These are phyloP conservation scores for Closterium sp. DNA, from an alignment of 139 green algal species.

Conservation along the genomic window DNA sequence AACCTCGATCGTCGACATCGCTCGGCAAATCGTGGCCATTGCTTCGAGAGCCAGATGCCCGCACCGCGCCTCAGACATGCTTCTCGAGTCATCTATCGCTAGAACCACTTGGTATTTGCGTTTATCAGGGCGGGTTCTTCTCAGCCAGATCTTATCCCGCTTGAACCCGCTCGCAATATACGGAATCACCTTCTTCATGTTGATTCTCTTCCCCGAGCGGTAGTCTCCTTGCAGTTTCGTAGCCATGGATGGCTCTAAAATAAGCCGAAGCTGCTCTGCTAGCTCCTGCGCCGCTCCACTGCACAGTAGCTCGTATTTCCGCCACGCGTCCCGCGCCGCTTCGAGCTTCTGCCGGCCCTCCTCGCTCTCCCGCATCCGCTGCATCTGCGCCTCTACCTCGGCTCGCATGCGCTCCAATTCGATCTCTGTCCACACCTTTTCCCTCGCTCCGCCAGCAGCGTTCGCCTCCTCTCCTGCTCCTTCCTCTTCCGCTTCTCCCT, in stretches of 20 bases:
- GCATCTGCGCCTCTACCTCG: constrained; percentile 12
- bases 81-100: constrained; percentile 84
- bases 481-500: constrained; percentile 11
- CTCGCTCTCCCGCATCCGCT: constrained; percentile 28
- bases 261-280: constrained; percentile 91
- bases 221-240: constrained; percentile 87
- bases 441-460: constrained; percentile 8
- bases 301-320: constrained; percentile 78
- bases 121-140: constrained; percentile 88
- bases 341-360: constrained; percentile 19
- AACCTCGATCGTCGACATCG: constrained; percentile 86
- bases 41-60: constrained; percentile 87
- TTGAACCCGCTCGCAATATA: constrained; percentile 95
- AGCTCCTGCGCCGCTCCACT: constrained; percentile 76
- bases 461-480: neutral
- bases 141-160: constrained; percentile 99
- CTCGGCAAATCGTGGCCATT: constrained; percentile 76
- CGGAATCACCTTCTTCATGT: constrained; percentile 94
- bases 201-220: constrained; percentile 95
- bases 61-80: constrained; percentile 89
- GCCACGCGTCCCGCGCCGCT: constrained; percentile 55
- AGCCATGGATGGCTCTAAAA: constrained; percentile 90
- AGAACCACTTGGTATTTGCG: constrained; percentile 92
- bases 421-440: constrained; percentile 24
- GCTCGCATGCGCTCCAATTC: constrained; percentile 30